These are phyloP conservation scores for Rhodosporidiobolus sp. DNA, from an alignment of 768 basidiomycete species.

Conservation along the genomic window DNA sequence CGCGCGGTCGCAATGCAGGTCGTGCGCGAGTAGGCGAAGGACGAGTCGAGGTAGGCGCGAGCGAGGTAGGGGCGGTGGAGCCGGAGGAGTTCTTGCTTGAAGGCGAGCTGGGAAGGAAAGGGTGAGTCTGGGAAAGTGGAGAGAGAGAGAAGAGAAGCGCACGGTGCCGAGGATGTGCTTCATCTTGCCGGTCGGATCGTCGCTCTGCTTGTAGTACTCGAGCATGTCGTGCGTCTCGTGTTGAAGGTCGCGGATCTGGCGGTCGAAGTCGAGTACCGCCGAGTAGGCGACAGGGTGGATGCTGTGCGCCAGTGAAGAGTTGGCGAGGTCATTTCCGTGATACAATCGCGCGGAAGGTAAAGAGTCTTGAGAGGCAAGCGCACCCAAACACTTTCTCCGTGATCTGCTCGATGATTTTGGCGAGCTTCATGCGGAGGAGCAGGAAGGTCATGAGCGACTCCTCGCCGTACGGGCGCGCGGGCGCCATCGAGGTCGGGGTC, in stretches of 20 bases:
- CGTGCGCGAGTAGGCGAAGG: not conserved
- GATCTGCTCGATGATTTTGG: not conserved
- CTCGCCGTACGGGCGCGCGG: not conserved
- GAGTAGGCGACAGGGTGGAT: conserved; percentile 8
- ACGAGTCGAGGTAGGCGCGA: not conserved
- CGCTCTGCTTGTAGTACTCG: not conserved
- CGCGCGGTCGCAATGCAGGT: not conserved
- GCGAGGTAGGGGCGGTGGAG: conserved; percentile 16
- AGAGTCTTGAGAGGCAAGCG: not conserved
- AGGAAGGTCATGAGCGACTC: not conserved
- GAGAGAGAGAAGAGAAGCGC: not conserved
- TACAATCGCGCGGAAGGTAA: no score
- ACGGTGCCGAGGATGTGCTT: not conserved
- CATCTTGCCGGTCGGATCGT: not conserved
- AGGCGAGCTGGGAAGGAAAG: not conserved
- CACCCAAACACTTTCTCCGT: conserved; percentile 1
- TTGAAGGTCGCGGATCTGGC: not conserved
- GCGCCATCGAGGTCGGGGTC: no score
- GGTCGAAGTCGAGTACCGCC: conserved; percentile 1
- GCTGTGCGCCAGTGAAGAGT: not conserved
- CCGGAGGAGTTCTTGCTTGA: conserved; percentile 9
- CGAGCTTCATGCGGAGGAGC: not conserved
- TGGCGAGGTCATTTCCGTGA: no score
- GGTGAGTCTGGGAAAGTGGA: not conserved
- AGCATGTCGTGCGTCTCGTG: not conserved